A percentile compares a stretch with the other conserved stretches of the same genome.
phyloP scores from a whole-genome alignment of 495 filamentous ascomycete genomes.

The Hyaloscypha variabilis region DNA sequence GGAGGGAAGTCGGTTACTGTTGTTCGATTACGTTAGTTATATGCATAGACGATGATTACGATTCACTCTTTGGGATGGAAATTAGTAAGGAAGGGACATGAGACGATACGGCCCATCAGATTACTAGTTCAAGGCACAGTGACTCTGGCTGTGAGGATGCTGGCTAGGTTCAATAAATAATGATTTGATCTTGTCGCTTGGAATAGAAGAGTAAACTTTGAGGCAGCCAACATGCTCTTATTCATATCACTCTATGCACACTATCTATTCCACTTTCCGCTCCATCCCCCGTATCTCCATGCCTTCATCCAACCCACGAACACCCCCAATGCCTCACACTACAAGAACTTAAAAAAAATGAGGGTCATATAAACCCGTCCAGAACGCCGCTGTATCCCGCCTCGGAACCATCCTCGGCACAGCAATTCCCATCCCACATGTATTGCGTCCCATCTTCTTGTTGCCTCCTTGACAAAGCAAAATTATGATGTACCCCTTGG shows the following conservation, averaged over 20 bases:
- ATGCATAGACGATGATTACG: too few relatives aligned
- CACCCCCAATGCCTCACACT: neutral
- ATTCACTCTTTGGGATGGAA: too few relatives aligned
- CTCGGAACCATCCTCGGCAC: constrained; percentile 16
- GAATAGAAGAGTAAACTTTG: neutral
- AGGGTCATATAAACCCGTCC: constrained; percentile 15
- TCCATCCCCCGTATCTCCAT: neutral
- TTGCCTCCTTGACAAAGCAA: constrained; percentile 16
- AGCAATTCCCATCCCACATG: constrained; percentile 1
- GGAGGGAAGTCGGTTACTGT: too few relatives aligned
- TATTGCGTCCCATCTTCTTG: neutral
- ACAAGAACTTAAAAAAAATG: neutral
- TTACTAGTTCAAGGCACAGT: too few relatives aligned
- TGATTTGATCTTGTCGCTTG: too few relatives aligned
- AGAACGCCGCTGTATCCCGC: constrained; percentile 19
- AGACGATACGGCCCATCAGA: too few relatives aligned
- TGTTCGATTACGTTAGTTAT: too few relatives aligned
- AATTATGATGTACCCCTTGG: constrained; percentile 15
- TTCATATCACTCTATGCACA: constrained; percentile 11
- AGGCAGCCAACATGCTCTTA: constrained; percentile 21
- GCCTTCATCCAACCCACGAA: neutral
- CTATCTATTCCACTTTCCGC: neutral
- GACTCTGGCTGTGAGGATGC: too few relatives aligned
- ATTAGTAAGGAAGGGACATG: too few relatives aligned
- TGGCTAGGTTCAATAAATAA: too few relatives aligned